These are phyloP conservation scores for Rutstroemia sydowiana DNA, from an alignment of 2,329 filamentous ascomycete species.

Conservation along the genomic window DNA sequence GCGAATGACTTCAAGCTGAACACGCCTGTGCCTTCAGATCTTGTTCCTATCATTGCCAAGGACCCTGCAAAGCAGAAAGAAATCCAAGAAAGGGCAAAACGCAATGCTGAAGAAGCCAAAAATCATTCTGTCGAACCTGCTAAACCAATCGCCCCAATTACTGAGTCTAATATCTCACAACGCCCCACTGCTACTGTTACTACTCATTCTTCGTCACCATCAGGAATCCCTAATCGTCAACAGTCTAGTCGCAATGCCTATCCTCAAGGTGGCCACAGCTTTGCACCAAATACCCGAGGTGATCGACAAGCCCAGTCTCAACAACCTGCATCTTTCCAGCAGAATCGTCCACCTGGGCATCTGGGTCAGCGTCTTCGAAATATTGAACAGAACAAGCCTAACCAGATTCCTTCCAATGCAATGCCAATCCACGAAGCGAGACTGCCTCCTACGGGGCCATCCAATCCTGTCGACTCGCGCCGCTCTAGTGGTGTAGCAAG, in stretches of 20 bases:
- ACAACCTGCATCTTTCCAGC: conserved; percentile 19
- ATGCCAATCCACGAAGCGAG: conserved; percentile 49
- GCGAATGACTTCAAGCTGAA: conserved; percentile 89
- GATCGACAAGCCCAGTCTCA: conserved; percentile 22
- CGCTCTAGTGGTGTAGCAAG: conserved; percentile 44
- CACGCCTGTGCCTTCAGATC: conserved; percentile 82
- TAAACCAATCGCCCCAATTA: conserved; percentile 38
- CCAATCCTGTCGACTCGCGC: conserved; percentile 48
- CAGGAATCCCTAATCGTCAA: conserved; percentile 24
- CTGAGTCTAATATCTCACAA: conserved; percentile 34
- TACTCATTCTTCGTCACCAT: conserved; percentile 36
- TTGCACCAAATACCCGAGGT: conserved; percentile 33
- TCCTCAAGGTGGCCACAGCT: conserved; percentile 33
- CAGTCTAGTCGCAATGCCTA: conserved; percentile 30
- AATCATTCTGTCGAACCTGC: conserved; percentile 36
- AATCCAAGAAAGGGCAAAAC: conserved; percentile 81
- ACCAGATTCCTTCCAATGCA: conserved; percentile 16
- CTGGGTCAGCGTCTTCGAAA: conserved; percentile 24
- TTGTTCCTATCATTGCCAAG: conserved; percentile 93
- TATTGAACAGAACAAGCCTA: conserved; percentile 24
- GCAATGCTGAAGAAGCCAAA: conserved; percentile 60
- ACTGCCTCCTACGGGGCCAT: conserved; percentile 66
- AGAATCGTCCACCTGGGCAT: conserved; percentile 18
- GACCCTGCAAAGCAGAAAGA: conserved; percentile 90
- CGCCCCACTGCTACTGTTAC: conserved; percentile 34